phyloP scores from a whole-genome alignment of 2,329 filamentous ascomycete genomes.

The Talaromyces piceae region DNA sequence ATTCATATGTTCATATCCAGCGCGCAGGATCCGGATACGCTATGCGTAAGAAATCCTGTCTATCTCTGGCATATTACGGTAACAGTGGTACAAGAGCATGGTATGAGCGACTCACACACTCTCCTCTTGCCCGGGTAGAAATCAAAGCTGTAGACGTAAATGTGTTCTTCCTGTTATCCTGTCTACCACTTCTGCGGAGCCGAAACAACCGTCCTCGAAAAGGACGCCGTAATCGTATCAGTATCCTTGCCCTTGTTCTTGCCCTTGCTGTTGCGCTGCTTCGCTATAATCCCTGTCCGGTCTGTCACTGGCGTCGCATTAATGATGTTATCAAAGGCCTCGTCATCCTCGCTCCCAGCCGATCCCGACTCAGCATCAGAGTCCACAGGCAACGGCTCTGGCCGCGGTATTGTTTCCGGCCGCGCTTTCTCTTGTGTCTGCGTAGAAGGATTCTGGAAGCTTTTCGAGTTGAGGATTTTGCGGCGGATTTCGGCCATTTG shows the following conservation, averaged over 20 bases:
- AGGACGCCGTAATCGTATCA: slow-evolving; percentile 43
- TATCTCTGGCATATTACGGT: too few relatives aligned
- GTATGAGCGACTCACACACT: too few relatives aligned
- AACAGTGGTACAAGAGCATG: too few relatives aligned
- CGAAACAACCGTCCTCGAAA: slow-evolving; percentile 41
- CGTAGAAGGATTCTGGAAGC: slow-evolving; percentile 58
- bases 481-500: slow-evolving; percentile 89
- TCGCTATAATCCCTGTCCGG: slow-evolving; percentile 63
- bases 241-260: slow-evolving; percentile 29
- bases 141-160: too few relatives aligned
- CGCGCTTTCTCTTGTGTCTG: slow-evolving; percentile 42
- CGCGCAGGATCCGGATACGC: too few relatives aligned
- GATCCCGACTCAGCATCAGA: slow-evolving; percentile 65
- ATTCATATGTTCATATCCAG: too few relatives aligned
- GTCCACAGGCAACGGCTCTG: slow-evolving; percentile 49
- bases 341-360: slow-evolving; percentile 51
- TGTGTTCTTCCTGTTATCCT: not conserved
- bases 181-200: slow-evolving; percentile 36
- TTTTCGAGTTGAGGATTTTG: slow-evolving; percentile 83
- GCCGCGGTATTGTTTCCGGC: slow-evolving; percentile 56
- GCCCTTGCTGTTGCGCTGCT: slow-evolving; percentile 52
- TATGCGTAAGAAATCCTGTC: too few relatives aligned
- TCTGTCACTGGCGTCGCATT: slow-evolving; percentile 85
- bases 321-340: slow-evolving; percentile 89
- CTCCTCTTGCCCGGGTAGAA: too few relatives aligned